Evolutionary conservation across 805 yeast species (phyloP), one percentile per base, ranked within the genome.

Genomic region (Wickerhamiella slavikovae): DNA sequence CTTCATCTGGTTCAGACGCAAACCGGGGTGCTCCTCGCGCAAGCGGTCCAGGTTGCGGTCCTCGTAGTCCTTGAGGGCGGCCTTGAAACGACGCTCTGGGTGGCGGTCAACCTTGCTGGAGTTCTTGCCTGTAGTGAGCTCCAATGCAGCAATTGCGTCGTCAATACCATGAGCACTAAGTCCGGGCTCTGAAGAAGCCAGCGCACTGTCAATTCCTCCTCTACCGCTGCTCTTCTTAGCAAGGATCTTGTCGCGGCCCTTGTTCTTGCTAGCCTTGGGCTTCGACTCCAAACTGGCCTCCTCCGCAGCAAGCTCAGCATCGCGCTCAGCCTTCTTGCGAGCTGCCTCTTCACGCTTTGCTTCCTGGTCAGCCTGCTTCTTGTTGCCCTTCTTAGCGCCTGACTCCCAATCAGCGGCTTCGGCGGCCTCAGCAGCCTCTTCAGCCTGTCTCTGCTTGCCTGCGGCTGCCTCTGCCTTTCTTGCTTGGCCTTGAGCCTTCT

Each of bases 1-100:
- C 54, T 77, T 78, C 42, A 73, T 55, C 50, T 78, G 93, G 46
- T 74, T 77, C 43, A 71, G 60, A 43, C 91, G 65, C 41, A 78
- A 58, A 10, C 93, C 93, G 4, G 83, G 82, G 41, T 71, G 58
- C 50, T 78, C 92, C 47, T 68, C 61, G 51, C 71, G 69, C 32
- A 73, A 33, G 44, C 73, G 79, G 4, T 89, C 85, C 24, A 74
- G 46, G 42, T 85, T 62, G 32, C 60, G 55, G 37, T 71, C 85
- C 42, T 77, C 79, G 44, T 54, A 78, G 1, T 77, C 79, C 9
- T 67, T 60, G 33, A 59, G 58, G 0, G 92, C 92, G 16, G 85
- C 79, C 56, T 77, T 78, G 52, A 72, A 75, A 46, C 93, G 66
- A 53, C 91, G 67, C 57, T 78, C 93, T 7, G 93, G 92, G 42